Evolutionary conservation across 352 stramenopile species (phyloP).

Genomic region (Phytophthora fragariaefolia): DNA sequence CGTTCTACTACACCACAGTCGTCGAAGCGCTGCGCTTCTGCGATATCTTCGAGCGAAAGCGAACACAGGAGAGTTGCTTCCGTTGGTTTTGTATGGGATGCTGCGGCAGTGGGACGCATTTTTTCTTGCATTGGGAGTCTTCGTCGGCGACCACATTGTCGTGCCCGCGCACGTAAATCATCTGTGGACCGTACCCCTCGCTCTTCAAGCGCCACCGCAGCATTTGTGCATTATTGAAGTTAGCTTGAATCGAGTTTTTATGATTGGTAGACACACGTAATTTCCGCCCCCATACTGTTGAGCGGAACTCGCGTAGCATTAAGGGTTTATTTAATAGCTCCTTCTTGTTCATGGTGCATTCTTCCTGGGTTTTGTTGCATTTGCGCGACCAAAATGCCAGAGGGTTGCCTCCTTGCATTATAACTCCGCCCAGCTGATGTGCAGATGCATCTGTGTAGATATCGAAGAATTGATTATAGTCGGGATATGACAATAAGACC

Average conservation of each 20-base stretch:
- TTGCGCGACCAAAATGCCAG: conserved; percentile 7
- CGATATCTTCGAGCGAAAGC: background rate
- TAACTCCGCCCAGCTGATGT: background rate
- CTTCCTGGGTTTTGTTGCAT: background rate
- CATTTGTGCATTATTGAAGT: conserved; percentile 6
- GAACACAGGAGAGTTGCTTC: too few relatives aligned
- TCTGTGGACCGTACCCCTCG: background rate
- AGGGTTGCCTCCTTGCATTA: conserved; percentile 1
- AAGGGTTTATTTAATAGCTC: background rate
- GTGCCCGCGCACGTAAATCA: background rate
- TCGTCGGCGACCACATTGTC: conserved; percentile 1
- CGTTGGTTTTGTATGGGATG: too few relatives aligned
- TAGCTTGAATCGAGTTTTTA: conserved; percentile 5
- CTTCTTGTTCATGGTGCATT: conserved; percentile 7
- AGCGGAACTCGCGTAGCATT: background rate
- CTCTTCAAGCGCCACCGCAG: background rate
- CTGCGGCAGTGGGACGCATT: too few relatives aligned
- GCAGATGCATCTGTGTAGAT: conserved; percentile 6
- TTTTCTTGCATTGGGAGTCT: background rate
- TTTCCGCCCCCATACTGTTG: background rate
- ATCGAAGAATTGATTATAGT: background rate
- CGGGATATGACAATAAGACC: background rate
- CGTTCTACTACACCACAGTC: too few relatives aligned
- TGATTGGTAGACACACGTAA: background rate
- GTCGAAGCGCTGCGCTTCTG: conserved; percentile 15